Conservation (phyloP, 495 filamentous ascomycete genomes). For the Penicillium odoratum region DNA sequence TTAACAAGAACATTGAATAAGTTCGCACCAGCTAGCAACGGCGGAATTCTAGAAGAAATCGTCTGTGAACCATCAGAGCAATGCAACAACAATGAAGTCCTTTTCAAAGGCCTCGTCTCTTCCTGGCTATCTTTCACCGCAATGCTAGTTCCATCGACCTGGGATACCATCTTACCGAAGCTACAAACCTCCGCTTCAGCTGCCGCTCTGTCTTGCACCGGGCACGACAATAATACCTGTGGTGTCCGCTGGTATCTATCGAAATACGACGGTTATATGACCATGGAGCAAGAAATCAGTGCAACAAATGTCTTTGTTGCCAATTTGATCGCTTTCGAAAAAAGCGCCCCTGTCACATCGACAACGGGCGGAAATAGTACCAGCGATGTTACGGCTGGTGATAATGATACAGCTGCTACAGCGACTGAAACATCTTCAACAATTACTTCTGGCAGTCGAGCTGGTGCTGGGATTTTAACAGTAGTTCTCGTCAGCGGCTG, state of each 20-base stretch:
- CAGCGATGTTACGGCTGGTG: conserved; percentile 18
- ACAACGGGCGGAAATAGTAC: conserved; percentile 25
- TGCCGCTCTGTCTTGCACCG: conserved; percentile 66
- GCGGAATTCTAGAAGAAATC: conserved; percentile 58
- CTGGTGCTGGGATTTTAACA: conserved; percentile 36
- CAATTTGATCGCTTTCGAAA: conserved; percentile 28
- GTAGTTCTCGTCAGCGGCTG: conserved; percentile 40
- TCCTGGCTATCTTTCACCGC: conserved; percentile 74
- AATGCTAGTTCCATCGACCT: conserved; percentile 63
- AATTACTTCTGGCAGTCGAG: conserved; percentile 16
- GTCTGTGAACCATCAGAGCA: conserved; percentile 59
- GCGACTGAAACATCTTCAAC: neutral
- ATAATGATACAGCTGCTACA: neutral
- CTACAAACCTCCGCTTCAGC: conserved; percentile 65
- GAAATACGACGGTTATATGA: conserved; percentile 61
- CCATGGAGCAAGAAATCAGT: conserved; percentile 54
- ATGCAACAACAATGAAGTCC: conserved; percentile 71
- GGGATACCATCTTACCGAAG: conserved; percentile 60
- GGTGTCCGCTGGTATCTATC: conserved; percentile 67
- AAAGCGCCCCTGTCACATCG: conserved; percentile 12
- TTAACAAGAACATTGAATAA: conserved; percentile 42
- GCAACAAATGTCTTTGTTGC: conserved; percentile 59
- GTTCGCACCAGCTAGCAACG: conserved; percentile 53
- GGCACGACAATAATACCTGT: conserved; percentile 64
- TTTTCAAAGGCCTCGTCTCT: conserved; percentile 78